phyloP scores from a whole-genome alignment of 192 early-diverging fungal genomes.

The Backusella liffmaniae region DNA sequence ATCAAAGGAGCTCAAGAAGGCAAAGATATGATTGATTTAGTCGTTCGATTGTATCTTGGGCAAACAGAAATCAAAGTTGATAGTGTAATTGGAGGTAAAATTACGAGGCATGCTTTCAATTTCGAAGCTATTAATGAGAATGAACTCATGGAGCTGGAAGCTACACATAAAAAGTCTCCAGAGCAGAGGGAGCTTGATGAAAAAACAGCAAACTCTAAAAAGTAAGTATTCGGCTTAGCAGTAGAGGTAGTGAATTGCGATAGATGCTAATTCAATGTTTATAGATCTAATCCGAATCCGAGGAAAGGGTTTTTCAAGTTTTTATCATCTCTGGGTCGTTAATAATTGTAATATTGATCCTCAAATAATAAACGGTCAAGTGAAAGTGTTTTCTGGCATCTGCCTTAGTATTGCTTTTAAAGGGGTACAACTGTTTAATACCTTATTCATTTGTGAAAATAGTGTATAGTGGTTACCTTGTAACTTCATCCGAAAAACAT shows the following conservation, averaged over 20 bases:
- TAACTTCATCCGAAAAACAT: no score
- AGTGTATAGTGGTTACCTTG: not conserved
- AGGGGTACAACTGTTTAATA: not conserved
- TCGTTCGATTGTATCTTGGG: not conserved
- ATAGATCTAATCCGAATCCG: not conserved
- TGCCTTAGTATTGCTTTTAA: not conserved
- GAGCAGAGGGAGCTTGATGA: not conserved
- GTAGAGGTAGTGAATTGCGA: not conserved
- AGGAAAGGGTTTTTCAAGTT: not conserved
- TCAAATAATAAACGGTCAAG: not conserved
- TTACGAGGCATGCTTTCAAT: not conserved
- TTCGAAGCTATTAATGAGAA: not conserved
- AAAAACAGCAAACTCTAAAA: not conserved
- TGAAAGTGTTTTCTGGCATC: not conserved
- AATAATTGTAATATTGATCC: not conserved
- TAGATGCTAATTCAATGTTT: not conserved
- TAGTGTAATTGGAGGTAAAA: not conserved
- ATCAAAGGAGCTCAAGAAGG: not conserved
- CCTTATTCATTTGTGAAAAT: not conserved
- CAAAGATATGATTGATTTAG: not conserved
- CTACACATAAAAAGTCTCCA: not conserved
- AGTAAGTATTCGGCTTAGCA: not conserved
- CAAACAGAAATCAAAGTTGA: conserved; percentile 8
- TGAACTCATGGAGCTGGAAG: not conserved
- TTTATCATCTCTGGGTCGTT: not conserved